Evolutionary conservation across 257 asterid species (phyloP).

Genomic region (Nicotiana obtusifolia): DNA sequence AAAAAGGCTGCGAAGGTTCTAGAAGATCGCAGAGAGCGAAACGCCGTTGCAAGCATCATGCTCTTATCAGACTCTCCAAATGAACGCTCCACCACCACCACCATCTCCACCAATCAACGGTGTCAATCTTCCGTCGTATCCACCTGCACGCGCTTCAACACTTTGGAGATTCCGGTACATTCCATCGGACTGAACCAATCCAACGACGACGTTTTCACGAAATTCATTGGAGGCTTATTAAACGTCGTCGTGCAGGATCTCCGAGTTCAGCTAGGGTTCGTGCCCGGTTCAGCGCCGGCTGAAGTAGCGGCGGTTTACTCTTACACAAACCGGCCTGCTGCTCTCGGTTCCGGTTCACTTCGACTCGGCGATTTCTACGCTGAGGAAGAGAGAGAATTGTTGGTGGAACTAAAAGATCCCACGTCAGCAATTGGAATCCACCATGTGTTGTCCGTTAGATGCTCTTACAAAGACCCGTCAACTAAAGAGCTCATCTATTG

Average conservation of each 20-base stretch:
- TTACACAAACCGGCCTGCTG: constrained; percentile 36
- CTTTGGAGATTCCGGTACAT: constrained; percentile 55
- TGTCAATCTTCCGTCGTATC: constrained; percentile 30
- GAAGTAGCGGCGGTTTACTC: constrained; percentile 71
- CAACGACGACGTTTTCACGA: constrained; percentile 31
- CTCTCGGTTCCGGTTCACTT: constrained; percentile 50
- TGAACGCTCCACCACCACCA: constrained; percentile 17
- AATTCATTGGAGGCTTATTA: constrained; percentile 40
- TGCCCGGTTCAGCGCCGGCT: constrained; percentile 50
- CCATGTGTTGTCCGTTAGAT: constrained; percentile 72
- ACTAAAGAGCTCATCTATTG: constrained; percentile 56
- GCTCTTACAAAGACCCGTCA: constrained; percentile 86
- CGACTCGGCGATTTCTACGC: constrained; percentile 73
- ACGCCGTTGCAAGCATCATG: constrained; percentile 59
- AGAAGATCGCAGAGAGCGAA: constrained; percentile 88
- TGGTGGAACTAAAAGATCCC: constrained; percentile 83
- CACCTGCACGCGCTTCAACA: constrained; percentile 54
- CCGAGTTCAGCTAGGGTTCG: constrained; percentile 45
- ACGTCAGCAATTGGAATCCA: constrained; percentile 60
- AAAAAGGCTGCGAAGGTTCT: constrained; percentile 90
- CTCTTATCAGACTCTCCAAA: constrained; percentile 54
- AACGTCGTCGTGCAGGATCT: constrained; percentile 57
- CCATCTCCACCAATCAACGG: constrained; percentile 4
- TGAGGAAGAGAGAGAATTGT: constrained; percentile 68
- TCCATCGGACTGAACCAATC: constrained; percentile 34